Conservation (phyloP, 768 basidiomycete species). For the Daedaleopsis sinensis region DNA sequence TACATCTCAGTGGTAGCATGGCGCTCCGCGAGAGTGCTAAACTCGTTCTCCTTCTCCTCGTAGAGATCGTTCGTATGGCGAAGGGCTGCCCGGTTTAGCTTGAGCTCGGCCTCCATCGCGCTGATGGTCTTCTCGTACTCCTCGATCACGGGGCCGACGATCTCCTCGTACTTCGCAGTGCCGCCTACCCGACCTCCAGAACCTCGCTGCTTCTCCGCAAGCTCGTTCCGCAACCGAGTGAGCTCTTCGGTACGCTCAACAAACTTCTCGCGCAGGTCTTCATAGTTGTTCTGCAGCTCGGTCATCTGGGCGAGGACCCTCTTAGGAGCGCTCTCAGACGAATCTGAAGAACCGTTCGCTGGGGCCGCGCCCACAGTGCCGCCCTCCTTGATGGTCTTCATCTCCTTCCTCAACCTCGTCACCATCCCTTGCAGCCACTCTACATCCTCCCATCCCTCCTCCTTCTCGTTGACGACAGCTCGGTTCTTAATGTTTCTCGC, state of each 20-base stretch:
- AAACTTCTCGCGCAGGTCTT: conserved; percentile 80
- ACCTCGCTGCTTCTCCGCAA: conserved; percentile 71
- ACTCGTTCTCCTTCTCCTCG: conserved; percentile 87
- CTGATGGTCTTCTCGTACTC: conserved; percentile 98
- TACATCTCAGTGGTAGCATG: conserved; percentile 84
- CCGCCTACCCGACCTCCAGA: conserved; percentile 67
- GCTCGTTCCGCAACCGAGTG: conserved; percentile 74
- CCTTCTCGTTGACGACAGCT: conserved; percentile 88
- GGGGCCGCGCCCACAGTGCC: conserved; percentile 35
- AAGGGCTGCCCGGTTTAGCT: conserved; percentile 83
- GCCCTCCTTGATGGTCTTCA: conserved; percentile 79
- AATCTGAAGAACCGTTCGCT: conserved; percentile 30
- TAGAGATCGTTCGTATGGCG: conserved; percentile 91
- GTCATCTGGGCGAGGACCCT: conserved; percentile 80
- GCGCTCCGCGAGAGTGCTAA: conserved; percentile 64
- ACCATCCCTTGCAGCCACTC: conserved; percentile 94
- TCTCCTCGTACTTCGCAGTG: conserved; percentile 80
- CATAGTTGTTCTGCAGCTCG: conserved; percentile 84
- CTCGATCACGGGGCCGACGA: conserved; percentile 96
- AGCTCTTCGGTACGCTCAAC: conserved; percentile 90
- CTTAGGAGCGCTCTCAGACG: conserved; percentile 66
- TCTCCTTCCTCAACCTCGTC: conserved; percentile 81
- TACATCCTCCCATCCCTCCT: conserved; percentile 98
- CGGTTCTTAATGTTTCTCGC: conserved; percentile 97
- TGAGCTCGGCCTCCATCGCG: conserved; percentile 92